These are phyloP conservation scores for Penicillium hordei DNA, from an alignment of 2,329 filamentous ascomycete species.

Conservation along the genomic window DNA sequence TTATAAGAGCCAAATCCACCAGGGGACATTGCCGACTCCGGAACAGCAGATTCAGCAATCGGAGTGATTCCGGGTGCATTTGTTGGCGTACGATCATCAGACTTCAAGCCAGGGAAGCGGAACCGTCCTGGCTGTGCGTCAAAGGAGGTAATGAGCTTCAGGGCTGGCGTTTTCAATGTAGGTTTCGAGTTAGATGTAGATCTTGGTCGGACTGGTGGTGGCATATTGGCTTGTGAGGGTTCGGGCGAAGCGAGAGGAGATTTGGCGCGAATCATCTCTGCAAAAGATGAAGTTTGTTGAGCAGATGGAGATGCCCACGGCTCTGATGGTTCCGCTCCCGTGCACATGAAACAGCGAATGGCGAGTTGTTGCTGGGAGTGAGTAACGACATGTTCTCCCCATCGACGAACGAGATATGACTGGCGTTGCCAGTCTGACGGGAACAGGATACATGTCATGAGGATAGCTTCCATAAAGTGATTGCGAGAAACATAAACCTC, in stretches of 20 bases:
- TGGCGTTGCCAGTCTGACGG: slow-evolving; percentile 90
- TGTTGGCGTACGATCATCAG: slow-evolving; percentile 68
- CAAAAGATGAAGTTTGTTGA: slow-evolving; percentile 55
- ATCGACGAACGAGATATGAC: slow-evolving; percentile 82
- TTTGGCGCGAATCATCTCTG: slow-evolving; percentile 27
- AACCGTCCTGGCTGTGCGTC: slow-evolving; percentile 56
- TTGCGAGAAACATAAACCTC: slow-evolving; percentile 93
- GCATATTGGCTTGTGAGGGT: slow-evolving; percentile 54
- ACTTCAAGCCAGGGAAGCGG: slow-evolving; percentile 59
- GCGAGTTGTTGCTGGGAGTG: slow-evolving; percentile 86
- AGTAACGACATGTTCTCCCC: slow-evolving; percentile 88
- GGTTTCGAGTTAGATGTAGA: slow-evolving; percentile 57
- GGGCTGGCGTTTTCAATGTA: slow-evolving; percentile 74
- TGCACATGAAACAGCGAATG: slow-evolving; percentile 90
- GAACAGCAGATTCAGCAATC: slow-evolving; percentile 73
- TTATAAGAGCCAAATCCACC: slow-evolving; percentile 61
- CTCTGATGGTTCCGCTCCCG: slow-evolving; percentile 77
- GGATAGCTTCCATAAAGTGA: slow-evolving; percentile 86
- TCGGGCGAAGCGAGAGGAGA: slow-evolving; percentile 51
- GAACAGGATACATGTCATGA: slow-evolving; percentile 79
- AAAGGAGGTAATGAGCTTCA: slow-evolving; percentile 92
- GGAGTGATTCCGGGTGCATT: slow-evolving; percentile 77
- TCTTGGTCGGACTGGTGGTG: slow-evolving; percentile 26
- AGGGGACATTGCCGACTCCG: slow-evolving; percentile 64
- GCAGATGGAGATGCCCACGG: slow-evolving; percentile 86